Evolutionary conservation across 305 asterid species (phyloP).

Genomic region (Fraxinus dipetala): DNA sequence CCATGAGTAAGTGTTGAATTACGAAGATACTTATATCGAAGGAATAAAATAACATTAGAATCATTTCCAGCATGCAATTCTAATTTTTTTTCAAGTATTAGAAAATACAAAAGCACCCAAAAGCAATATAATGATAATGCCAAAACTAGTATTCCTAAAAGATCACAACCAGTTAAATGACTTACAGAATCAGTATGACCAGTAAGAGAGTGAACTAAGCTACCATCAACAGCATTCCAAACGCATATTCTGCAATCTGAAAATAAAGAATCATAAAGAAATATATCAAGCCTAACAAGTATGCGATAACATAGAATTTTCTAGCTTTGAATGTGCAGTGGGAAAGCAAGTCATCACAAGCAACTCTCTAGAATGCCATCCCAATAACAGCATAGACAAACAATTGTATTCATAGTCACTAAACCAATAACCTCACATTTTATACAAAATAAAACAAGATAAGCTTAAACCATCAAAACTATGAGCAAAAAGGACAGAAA

Average conservation of each 20-base stretch:
- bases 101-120: slow-evolving; percentile 12
- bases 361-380: slow-evolving; percentile 8
- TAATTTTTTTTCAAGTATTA: not conserved
- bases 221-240: slow-evolving; percentile 98
- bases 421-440: not conserved
- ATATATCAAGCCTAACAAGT: slow-evolving; percentile 14
- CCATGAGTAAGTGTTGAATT: not conserved
- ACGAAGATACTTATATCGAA: not conserved
- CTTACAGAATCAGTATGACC: slow-evolving; percentile 95
- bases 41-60: not conserved
- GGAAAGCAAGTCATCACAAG: slow-evolving; percentile 12
- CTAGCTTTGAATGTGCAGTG: slow-evolving; percentile 15
- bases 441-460: not conserved
- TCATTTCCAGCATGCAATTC: not conserved
- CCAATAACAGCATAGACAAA: slow-evolving; percentile 2
- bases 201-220: slow-evolving; percentile 93
- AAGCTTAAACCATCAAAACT: slow-evolving; percentile 12
- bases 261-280: slow-evolving; percentile 19
- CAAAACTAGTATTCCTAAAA: slow-evolving; percentile 17
- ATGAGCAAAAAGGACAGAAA: slow-evolving; percentile 11
- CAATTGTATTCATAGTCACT: not conserved
- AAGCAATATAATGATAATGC: not conserved
- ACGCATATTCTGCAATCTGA: slow-evolving; percentile 97
- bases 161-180: slow-evolving; percentile 6
- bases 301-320: not conserved